These are phyloP conservation scores for Psilocybe mexicana DNA, from an alignment of 1,284 basidiomycete genomes.

Conservation along the genomic window DNA sequence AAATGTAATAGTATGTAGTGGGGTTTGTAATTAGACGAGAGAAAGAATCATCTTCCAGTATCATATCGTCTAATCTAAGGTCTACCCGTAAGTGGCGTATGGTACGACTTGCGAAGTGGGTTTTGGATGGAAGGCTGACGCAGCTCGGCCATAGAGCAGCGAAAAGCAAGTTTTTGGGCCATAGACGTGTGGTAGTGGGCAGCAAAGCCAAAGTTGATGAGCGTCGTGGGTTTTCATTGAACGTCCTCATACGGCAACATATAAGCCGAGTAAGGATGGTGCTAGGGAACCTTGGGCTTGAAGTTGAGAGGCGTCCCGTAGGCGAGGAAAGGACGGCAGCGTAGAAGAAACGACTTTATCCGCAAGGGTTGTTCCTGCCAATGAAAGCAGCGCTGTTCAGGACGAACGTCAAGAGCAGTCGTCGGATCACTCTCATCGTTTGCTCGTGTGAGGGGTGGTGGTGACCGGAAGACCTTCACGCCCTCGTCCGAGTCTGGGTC, in stretches of 20 bases:
- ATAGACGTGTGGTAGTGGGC: neutral
- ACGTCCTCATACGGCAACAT: neutral
- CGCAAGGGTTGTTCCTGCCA: neutral
- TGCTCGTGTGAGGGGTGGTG: neutral
- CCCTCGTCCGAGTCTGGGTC: neutral
- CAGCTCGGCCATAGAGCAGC: too few relatives aligned
- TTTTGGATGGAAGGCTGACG: too few relatives aligned
- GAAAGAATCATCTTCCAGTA: neutral
- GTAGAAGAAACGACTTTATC: too few relatives aligned
- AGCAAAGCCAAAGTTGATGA: neutral
- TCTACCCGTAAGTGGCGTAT: too few relatives aligned
- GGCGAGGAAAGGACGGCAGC: neutral
- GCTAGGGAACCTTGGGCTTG: neutral
- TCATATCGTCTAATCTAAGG: neutral
- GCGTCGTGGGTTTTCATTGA: neutral
- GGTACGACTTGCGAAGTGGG: too few relatives aligned
- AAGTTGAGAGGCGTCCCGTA: neutral
- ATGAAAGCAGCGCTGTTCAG: too few relatives aligned
- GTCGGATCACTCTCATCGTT: neutral
- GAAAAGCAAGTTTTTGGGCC: neutral
- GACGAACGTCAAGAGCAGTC: too few relatives aligned
- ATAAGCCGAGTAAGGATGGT: neutral
- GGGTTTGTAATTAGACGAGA: neutral
- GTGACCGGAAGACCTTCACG: too few relatives aligned
- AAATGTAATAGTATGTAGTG: conserved; percentile 6